phyloP scores from a whole-genome alignment of 805 yeast genomes.

The Saturnispora saitoi region DNA sequence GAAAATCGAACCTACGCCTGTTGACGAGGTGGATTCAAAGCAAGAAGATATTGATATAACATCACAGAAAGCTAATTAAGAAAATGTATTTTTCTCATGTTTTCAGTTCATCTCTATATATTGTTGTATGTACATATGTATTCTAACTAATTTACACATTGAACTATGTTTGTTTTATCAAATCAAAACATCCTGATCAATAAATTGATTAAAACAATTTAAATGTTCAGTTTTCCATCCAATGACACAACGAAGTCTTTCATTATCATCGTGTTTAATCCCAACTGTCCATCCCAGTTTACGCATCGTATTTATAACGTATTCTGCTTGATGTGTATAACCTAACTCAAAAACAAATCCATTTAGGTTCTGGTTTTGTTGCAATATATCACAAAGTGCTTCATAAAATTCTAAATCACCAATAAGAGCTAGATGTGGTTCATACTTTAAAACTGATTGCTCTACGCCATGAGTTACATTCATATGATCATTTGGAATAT shows the following conservation, averaged over 20 bases:
- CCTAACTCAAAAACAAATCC: conserved; percentile 79
- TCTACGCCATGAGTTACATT: conserved; percentile 37
- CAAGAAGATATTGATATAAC: not conserved
- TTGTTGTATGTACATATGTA: conserved; percentile 1
- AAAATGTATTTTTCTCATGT: not conserved
- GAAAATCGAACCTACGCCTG: conserved; percentile 20
- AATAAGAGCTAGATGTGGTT: conserved; percentile 71
- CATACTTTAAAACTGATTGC: conserved; percentile 58
- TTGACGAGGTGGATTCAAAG: conserved; percentile 9
- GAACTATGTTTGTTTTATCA: not conserved
- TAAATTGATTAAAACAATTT: not conserved
- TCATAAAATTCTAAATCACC: conserved; percentile 70
- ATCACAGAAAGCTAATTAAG: not conserved
- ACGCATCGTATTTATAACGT: conserved; percentile 8
- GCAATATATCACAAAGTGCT: conserved; percentile 35
- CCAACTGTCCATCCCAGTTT: conserved; percentile 36
- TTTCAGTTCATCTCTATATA: not conserved
- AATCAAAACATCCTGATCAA: not conserved
- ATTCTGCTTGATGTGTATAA: conserved; percentile 42
- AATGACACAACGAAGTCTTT: conserved; percentile 48
- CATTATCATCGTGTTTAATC: conserved; percentile 40
- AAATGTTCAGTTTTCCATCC: conserved; percentile 39
- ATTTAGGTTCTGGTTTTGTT: conserved; percentile 33
- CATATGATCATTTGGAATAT: conserved; percentile 48
- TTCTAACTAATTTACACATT: not conserved